Evolutionary conservation across 108 stramenopile species (phyloP).

Genomic region (Nannochloropsis salina): DNA sequence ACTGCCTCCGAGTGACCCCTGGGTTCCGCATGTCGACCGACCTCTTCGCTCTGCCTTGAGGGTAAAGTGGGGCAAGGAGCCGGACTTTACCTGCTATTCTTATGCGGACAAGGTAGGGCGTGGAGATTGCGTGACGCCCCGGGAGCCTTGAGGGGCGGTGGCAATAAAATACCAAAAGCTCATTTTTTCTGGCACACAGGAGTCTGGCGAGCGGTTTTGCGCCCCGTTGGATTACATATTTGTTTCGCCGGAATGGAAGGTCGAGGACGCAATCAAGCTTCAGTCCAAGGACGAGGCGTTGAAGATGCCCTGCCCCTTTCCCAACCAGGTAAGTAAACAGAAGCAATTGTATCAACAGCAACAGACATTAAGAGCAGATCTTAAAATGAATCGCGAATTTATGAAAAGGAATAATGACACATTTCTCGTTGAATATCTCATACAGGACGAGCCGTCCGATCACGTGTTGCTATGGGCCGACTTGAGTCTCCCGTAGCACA

Average conservation of each 20-base stretch:
- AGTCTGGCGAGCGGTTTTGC: slow-evolving; percentile 67
- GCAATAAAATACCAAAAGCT: neutral
- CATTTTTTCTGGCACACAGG: slow-evolving; percentile 32
- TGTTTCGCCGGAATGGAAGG: slow-evolving; percentile 34
- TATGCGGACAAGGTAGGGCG: slow-evolving; percentile 44
- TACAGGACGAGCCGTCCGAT: slow-evolving; percentile 37
- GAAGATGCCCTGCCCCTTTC: neutral
- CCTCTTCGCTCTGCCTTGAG: slow-evolving; percentile 33
- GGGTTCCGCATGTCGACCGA: neutral
- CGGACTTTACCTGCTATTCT: slow-evolving; percentile 66
- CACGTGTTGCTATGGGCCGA: slow-evolving; percentile 45
- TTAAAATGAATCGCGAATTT: no score
- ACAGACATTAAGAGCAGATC: neutral
- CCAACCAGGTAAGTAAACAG: slow-evolving; percentile 36
- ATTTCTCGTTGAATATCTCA: neutral
- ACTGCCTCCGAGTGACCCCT: slow-evolving; percentile 23
- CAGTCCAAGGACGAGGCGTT: slow-evolving; percentile 10
- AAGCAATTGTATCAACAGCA: neutral
- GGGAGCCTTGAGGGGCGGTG: neutral
- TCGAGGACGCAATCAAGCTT: neutral
- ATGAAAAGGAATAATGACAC: no score
- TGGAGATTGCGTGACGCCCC: slow-evolving; percentile 42
- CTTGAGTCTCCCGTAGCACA: neutral
- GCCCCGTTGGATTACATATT: slow-evolving; percentile 90
- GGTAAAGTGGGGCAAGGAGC: slow-evolving; percentile 54